phyloP scores from a whole-genome alignment of 179 eudicot genomes.

The Drosera spatulata region DNA sequence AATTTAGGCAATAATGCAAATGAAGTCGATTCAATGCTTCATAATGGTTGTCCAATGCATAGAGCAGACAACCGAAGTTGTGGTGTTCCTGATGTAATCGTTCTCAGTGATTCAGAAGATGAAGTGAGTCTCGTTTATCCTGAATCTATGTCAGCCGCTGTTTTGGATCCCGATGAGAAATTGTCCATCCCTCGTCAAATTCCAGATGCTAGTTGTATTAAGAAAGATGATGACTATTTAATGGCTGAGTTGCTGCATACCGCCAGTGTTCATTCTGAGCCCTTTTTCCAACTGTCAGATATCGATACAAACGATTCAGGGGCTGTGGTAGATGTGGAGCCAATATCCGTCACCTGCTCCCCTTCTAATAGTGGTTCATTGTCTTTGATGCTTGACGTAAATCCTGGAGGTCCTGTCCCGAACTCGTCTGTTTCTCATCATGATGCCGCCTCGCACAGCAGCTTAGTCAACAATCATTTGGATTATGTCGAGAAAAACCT shows the following conservation, averaged over 20 bases:
- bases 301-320: conserved; percentile 7
- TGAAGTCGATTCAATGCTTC: conserved; percentile 23
- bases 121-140: conserved; percentile 25
- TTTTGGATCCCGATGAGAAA: conserved; percentile 6
- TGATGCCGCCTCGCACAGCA: conserved; percentile 1
- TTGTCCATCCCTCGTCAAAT: conserved; percentile 4
- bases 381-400: conserved; percentile 4
- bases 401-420: conserved; percentile 15
- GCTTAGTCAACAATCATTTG: conserved; percentile 11
- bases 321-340: conserved; percentile 12
- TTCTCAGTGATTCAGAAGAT: conserved; percentile 75
- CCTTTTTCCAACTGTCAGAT: conserved; percentile 11
- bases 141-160: conserved; percentile 8
- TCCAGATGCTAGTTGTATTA: conserved; percentile 8
- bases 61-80: conserved; percentile 11
- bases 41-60: conserved; percentile 5
- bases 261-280: conserved; percentile 8
- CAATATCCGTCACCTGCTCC: conserved; percentile 6
- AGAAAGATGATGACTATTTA: conserved; percentile 5
- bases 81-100: conserved; percentile 29
- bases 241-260: conserved; percentile 12
- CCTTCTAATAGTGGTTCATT: conserved; percentile 11
- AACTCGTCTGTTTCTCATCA: conserved; percentile 9
- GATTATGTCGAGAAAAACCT: conserved; percentile 9
- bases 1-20: conserved; percentile 12